These are phyloP conservation scores for Pythium oligandrum DNA, from an alignment of 352 stramenopile species.

Conservation along the genomic window DNA sequence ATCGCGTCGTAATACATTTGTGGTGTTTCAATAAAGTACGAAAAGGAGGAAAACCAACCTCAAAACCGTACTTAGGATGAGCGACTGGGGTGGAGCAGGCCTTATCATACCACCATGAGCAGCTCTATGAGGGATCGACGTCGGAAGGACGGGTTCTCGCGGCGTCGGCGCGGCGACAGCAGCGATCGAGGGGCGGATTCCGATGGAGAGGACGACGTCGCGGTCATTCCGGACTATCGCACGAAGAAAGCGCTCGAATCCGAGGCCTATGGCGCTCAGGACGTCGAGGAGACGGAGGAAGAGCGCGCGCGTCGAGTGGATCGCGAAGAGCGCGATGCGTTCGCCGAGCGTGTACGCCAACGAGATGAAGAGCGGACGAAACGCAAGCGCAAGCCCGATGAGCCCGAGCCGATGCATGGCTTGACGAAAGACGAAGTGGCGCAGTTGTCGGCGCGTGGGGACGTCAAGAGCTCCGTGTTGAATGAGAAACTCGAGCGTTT, in stretches of 20 bases:
- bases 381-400: constrained; percentile 41
- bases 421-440: constrained; percentile 58
- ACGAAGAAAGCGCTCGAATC: constrained; percentile 12
- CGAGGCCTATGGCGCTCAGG: not conserved
- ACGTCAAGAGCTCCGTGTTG: constrained; percentile 25
- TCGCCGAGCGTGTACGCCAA: constrained; percentile 70
- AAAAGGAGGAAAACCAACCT: too few species aligned
- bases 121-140: not conserved
- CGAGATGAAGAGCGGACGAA: constrained; percentile 75
- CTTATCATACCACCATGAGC: not conserved
- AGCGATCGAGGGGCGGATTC: constrained; percentile 7
- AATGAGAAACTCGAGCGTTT: constrained; percentile 71
- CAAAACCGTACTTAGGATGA: too few species aligned
- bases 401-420: constrained; percentile 24
- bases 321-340: constrained; percentile 73
- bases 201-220: constrained; percentile 11
- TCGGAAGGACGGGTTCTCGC: constrained; percentile 22
- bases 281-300: constrained; percentile 19
- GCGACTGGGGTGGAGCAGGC: too few species aligned
- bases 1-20: too few species aligned
- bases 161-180: constrained; percentile 14
- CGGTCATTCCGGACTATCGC: constrained; percentile 21
- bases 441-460: constrained; percentile 3
- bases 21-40: too few species aligned
- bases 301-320: constrained; percentile 53